Conservation (phyloP, 2,329 filamentous ascomycete genomes). For the Colletotrichum lini region DNA sequence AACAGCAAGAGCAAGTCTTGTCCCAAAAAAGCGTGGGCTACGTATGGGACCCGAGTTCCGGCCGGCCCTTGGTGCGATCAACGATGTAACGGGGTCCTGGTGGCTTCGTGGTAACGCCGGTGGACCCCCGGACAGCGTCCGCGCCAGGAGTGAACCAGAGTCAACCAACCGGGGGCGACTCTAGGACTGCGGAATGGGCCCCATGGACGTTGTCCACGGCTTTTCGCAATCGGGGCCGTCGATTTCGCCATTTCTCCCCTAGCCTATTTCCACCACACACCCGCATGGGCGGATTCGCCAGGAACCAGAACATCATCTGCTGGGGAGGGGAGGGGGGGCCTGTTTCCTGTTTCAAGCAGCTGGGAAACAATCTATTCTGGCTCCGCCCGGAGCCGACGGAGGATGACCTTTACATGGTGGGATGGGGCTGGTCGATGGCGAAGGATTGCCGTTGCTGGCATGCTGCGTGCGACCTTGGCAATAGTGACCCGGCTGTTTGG, state of each 20-base stretch:
- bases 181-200: not conserved
- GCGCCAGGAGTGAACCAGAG: slow-evolving; percentile 12
- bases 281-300: not conserved
- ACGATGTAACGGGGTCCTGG: not conserved
- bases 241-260: slow-evolving; percentile 31
- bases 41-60: slow-evolving; percentile 5
- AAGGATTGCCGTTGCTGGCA: not conserved
- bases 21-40: not conserved
- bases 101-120: slow-evolving; percentile 9
- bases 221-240: slow-evolving; percentile 29
- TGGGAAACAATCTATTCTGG: not conserved
- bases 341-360: not conserved
- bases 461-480: no score
- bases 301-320: not conserved
- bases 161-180: slow-evolving; percentile 31
- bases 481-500: no score
- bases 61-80: not conserved
- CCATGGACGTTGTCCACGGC: not conserved
- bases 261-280: slow-evolving; percentile 19
- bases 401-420: not conserved
- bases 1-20: no score
- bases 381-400: not conserved
- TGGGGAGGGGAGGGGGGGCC: not conserved
- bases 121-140: slow-evolving; percentile 13
- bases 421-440: not conserved